Conservation (phyloP, 192 early-diverging fungal genomes). For the Coemansia sp. region DNA sequence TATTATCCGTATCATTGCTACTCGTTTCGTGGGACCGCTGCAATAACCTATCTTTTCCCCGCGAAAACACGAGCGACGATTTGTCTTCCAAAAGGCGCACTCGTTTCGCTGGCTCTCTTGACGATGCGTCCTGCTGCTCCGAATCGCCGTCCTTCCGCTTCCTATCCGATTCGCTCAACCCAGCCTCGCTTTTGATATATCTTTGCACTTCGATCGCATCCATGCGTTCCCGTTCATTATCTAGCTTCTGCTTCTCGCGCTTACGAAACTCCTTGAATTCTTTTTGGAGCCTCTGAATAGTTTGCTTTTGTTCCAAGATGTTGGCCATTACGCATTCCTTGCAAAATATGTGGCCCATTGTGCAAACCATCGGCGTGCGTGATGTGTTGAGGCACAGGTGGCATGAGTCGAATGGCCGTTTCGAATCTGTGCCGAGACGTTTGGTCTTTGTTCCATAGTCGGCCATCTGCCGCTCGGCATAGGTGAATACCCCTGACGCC, state of each 20-base stretch:
- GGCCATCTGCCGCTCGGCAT: constrained; percentile 82
- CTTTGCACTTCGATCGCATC: neutral
- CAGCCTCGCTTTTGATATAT: constrained; percentile 24
- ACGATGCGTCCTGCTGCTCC: constrained; percentile 1
- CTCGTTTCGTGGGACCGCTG: neutral
- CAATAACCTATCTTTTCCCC: neutral
- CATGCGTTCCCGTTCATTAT: neutral
- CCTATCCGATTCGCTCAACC: constrained; percentile 2
- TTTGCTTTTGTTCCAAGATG: constrained; percentile 83
- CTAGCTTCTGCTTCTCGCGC: constrained; percentile 25
- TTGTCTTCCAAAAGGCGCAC: constrained; percentile 20
- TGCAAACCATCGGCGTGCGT: constrained; percentile 25
- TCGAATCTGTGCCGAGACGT: constrained; percentile 82
- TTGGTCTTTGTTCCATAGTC: constrained; percentile 87
- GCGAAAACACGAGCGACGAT: neutral
- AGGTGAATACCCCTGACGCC: constrained; percentile 86
- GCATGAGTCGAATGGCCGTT: constrained; percentile 84
- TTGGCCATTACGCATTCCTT: constrained; percentile 86
- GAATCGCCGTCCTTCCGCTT: neutral
- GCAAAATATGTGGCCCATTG: constrained; percentile 80
- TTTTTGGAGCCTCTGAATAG: constrained; percentile 59
- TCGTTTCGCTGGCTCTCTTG: constrained; percentile 14
- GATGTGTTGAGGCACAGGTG: constrained; percentile 72
- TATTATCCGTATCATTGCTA: neutral
- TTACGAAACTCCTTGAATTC: constrained; percentile 53